These are phyloP conservation scores for Vaccinium macrocarpon DNA, from an alignment of 148 eudicot species.

Conservation along the genomic window DNA sequence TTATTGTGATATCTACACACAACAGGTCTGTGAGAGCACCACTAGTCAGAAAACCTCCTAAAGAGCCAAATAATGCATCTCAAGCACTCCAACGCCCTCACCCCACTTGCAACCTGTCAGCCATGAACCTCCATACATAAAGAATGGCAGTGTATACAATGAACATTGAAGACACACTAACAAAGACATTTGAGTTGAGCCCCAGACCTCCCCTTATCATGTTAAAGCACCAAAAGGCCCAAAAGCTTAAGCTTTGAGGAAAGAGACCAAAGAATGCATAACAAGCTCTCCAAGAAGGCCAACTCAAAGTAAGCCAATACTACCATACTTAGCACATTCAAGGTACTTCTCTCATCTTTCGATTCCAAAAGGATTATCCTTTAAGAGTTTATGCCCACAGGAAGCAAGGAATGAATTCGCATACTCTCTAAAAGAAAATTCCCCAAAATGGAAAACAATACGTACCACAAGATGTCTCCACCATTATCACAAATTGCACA, in stretches of 20 bases:
- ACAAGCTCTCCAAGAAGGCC: not conserved
- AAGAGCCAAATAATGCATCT: not conserved
- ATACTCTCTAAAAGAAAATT: not conserved
- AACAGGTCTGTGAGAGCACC: not conserved
- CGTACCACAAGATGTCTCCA: slow-evolving; percentile 14
- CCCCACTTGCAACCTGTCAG: not conserved
- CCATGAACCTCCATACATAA: not conserved
- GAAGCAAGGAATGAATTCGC: not conserved
- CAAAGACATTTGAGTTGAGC: not conserved
- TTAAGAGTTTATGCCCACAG: not conserved
- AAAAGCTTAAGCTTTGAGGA: not conserved
- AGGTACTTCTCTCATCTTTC: not conserved
- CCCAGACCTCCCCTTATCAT: not conserved
- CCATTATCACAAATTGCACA: slow-evolving; percentile 18
- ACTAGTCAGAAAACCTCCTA: not conserved
- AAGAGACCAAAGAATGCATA: not conserved
- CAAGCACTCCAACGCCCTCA: not conserved
- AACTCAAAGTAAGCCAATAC: not conserved
- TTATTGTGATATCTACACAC: not conserved
- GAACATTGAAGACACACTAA: not conserved
- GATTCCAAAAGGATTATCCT: not conserved
- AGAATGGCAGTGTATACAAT: not conserved
- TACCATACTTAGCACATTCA: not conserved
- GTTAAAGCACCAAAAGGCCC: not conserved
- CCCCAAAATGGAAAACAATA: not conserved